Percentiles rank a stretch among this genome's conserved stretches.
phyloP scores from a whole-genome alignment of 345 rosid genomes.

The Sapria himalayana region DNA sequence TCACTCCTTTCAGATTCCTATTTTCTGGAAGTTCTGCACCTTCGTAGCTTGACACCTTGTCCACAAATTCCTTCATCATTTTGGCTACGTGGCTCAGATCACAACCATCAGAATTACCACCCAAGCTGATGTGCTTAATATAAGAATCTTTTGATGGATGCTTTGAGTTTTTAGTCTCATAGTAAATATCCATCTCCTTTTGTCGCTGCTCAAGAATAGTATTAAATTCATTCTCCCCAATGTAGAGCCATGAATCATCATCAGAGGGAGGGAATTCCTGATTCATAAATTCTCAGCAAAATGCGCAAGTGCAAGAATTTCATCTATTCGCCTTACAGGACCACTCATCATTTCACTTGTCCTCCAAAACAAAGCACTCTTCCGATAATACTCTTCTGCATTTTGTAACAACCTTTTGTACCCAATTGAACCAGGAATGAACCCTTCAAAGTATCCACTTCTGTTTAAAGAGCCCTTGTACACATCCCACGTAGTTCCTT shows the following conservation, averaged over 20 bases:
- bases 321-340: slow-evolving; percentile 68
- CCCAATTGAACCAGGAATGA: slow-evolving; percentile 57
- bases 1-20: slow-evolving; percentile 39
- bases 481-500: slow-evolving; percentile 45
- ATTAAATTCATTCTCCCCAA: slow-evolving; percentile 65
- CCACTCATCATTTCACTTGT: slow-evolving; percentile 57
- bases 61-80: slow-evolving; percentile 58
- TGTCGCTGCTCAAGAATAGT: slow-evolving; percentile 61
- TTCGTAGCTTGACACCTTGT: slow-evolving; percentile 50
- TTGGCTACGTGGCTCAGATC: slow-evolving; percentile 49
- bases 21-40: slow-evolving; percentile 75
- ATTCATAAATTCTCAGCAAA: slow-evolving; percentile 34
- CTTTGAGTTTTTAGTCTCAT: slow-evolving; percentile 24
- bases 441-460: slow-evolving; percentile 57
- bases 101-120: slow-evolving; percentile 22
- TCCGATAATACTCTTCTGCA: slow-evolving; percentile 60
- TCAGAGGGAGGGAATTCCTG: slow-evolving; percentile 53
- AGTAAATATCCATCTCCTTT: slow-evolving; percentile 61
- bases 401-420: slow-evolving; percentile 56
- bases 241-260: slow-evolving; percentile 73
- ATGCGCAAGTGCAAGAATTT: slow-evolving; percentile 50
- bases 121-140: slow-evolving; percentile 29
- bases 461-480: slow-evolving; percentile 49
- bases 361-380: slow-evolving; percentile 33
- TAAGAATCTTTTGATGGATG: slow-evolving; percentile 25